Evolutionary conservation across 2,329 filamentous ascomycete species (phyloP).

Genomic region (Grosmannia serpens): DNA sequence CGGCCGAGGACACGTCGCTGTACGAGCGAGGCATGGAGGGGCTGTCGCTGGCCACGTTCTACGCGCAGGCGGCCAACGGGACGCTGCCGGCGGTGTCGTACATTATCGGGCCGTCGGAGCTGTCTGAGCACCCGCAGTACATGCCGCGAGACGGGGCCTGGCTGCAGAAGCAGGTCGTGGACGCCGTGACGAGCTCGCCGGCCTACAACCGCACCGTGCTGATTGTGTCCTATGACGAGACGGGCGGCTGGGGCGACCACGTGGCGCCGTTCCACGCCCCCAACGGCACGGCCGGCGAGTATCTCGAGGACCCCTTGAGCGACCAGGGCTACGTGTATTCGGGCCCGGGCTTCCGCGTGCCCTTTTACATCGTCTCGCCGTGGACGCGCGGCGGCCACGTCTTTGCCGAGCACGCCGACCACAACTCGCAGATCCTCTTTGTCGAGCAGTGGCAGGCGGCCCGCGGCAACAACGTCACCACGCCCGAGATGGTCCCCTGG

Average conservation of each 20-base stretch:
- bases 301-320: conserved; percentile 26
- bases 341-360: conserved; percentile 26
- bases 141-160: conserved; percentile 42
- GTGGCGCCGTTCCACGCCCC: conserved; percentile 34
- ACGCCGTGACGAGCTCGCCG: conserved; percentile 36
- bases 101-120: conserved; percentile 34
- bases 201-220: conserved; percentile 35
- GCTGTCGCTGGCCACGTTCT: conserved; percentile 31
- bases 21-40: conserved; percentile 28
- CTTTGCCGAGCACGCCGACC: conserved; percentile 37
- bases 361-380: conserved; percentile 37
- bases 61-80: conserved; percentile 30
- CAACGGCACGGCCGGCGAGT: conserved; percentile 31
- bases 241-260: conserved; percentile 37
- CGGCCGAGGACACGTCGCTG: conserved; percentile 22
- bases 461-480: conserved; percentile 32
- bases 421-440: conserved; percentile 37
- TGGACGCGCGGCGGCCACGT: conserved; percentile 37
- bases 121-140: conserved; percentile 43
- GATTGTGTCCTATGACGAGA: conserved; percentile 37
- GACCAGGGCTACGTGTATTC: conserved; percentile 20
- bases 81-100: conserved; percentile 33
- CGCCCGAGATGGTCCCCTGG: conserved; percentile 19
- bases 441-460: conserved; percentile 34
- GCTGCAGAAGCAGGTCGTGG: conserved; percentile 39